Evolutionary conservation across 768 basidiomycete genomes (phyloP), one percentile per base, ranked within the genome.

Genomic region (Fomitopsis serialis): DNA sequence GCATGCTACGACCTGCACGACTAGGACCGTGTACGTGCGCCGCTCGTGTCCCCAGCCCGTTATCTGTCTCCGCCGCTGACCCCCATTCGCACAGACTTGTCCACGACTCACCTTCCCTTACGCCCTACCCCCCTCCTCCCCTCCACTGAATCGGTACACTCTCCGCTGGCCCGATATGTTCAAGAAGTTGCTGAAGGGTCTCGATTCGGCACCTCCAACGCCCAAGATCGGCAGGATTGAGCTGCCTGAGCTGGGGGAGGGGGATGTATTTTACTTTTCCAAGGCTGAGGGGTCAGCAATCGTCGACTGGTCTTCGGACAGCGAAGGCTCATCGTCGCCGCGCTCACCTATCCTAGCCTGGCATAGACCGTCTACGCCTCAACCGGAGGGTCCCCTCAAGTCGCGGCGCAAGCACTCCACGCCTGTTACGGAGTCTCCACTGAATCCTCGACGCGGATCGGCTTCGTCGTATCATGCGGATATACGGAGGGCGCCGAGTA

Each of bases 261-360:
- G 49, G 40, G 47, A 46, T 45, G 42, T 51, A 42, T 42, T 7
- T 23, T 51, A 51, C 42, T 42, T 51, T 36, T 42, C 50, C 24
- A 43, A 36, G 17, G 24, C 40, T 25, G 50, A 51, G 24, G 27
- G 35, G 37, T 51, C 54, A 44, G 45, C 51, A 5, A 36, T 59
- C 25, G 45, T 48, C 32, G 52, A 53, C n/a, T 57, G 53, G 55
- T 44, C 55, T 34, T 60, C 58, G 22, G 56, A 46, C 19, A 60
- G 58, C 54, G 54, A 54, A 19, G 50, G 50, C 47, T 52, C 53
- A 11, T 46, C 47, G 48, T 42, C 58, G 8, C 55, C 55, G 8
- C 40, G 44, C 44, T 53, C 53, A 3, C 58, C 58, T 6, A 42
- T 45, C 50, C 53, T 53, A 13, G 21, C 54, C 17, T 50, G 54